These are phyloP conservation scores for Brassica balearica DNA, from an alignment of 441 rosid genomes.

Conservation along the genomic window DNA sequence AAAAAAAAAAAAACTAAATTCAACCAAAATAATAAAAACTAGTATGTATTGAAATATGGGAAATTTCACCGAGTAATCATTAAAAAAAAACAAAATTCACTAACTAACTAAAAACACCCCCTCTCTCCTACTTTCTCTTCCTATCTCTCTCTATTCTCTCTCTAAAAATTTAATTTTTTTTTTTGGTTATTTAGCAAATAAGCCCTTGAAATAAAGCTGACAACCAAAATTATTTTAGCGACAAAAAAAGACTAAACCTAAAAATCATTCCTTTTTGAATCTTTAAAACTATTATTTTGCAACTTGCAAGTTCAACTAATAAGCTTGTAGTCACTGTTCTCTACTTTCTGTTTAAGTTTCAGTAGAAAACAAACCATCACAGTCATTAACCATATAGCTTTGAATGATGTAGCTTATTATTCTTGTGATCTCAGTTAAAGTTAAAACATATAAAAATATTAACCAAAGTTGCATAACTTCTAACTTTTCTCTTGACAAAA, in stretches of 20 bases:
- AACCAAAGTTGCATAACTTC: constrained; percentile 1
- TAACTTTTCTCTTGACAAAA: neutral
- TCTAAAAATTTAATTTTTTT: too few relatives aligned
- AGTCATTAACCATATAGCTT: neutral
- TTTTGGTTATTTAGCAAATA: too few relatives aligned
- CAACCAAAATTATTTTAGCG: neutral
- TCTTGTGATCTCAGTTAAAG: neutral
- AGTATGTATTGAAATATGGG: neutral
- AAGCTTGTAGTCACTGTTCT: neutral
- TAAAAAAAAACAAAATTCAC: too few relatives aligned
- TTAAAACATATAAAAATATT: neutral
- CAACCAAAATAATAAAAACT: neutral
- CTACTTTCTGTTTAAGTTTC: neutral
- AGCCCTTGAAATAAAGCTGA: neutral
- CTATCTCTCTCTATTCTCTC: too few relatives aligned
- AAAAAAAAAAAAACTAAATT: too few relatives aligned
- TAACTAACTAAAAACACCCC: too few relatives aligned
- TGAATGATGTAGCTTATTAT: neutral
- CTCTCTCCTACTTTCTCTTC: too few relatives aligned
- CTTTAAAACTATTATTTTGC: neutral
- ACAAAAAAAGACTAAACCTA: neutral
- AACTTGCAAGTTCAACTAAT: neutral
- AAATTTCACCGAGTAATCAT: too few relatives aligned
- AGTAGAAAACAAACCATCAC: neutral
- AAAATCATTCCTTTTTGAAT: neutral